Evolutionary conservation across 768 basidiomycete species (phyloP), one percentile per base, ranked within the genome.

Genomic region (Lactarius hatsudake): DNA sequence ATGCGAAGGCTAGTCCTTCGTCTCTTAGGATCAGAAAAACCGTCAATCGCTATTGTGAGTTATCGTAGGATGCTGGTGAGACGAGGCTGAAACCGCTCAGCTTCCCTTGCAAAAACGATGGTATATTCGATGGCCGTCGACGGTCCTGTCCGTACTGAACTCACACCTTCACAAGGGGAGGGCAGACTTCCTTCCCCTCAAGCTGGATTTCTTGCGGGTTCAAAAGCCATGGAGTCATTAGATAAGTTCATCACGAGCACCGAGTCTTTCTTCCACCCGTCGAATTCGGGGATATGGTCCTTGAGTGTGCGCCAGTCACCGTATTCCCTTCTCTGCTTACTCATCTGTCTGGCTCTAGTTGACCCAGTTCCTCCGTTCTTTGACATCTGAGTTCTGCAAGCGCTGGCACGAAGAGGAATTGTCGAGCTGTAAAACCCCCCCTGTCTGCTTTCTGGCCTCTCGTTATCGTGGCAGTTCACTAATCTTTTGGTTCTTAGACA

Each of bases 191-290:
- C 79, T 38, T 73, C 77, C 32, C 76, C 75, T 63, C 81, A 81
- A 68, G 76, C 67, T 34, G 87, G 85, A 26, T 92, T 83, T 74
- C 77, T 93, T 34, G 94, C 87, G 0, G 96, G 96, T 18, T 94
- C 91, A 2, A 90, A 85, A 73, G 92, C 95, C 23, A 81, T 98
- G 66, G 93, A 96, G 72, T 88, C 93, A 17, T 80, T 98, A 32
- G 91, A 93, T 71, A 88, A 88, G 71, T 78, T 98, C 51, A 86
- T 98, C 68, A 96, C 93, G 17, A 95, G 93, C 72, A 93, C 91
- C 7, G 96, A 98, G 74, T 87, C 90, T 0, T 96, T 91, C 81
- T 98, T 98, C 78, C 96, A 98, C 76, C 96, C 96, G 1, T 93
- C 92, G 4, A 97, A 97, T 74, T 87, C 88, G 36, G 96, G 96